Evolutionary conservation across 83 land plant genomes (phyloP).

Genomic region (Picea engelmannii): DNA sequence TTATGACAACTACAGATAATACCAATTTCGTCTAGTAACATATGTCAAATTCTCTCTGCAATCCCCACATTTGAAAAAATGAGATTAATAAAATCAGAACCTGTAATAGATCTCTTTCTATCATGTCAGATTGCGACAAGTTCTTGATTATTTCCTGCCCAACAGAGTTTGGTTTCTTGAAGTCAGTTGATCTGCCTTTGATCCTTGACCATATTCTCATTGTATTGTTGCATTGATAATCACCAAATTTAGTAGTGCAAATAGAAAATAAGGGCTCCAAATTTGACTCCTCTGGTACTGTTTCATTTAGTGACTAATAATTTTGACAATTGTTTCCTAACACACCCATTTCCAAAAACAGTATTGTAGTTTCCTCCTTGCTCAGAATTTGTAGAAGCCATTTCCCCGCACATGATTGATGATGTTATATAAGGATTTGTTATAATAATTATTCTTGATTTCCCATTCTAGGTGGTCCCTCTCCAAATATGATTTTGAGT

Average conservation of each 20-base stretch:
- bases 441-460: background rate
- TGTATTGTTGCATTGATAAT: conserved; percentile 65
- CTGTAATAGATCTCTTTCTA: too few relatives aligned
- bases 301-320: conserved; percentile 51
- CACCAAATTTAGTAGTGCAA: background rate
- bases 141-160: conserved; percentile 49
- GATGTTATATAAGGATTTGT: background rate
- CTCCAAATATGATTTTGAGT: background rate
- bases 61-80: too few relatives aligned
- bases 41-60: too few relatives aligned
- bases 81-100: too few relatives aligned
- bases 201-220: conserved; percentile 82
- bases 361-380: background rate
- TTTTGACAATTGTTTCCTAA: conserved; percentile 50
- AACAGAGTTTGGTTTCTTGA: conserved; percentile 68
- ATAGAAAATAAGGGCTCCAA: background rate
- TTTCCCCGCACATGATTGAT: background rate
- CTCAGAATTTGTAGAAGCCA: conserved; percentile 1
- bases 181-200: conserved; percentile 57
- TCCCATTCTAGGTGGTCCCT: background rate
- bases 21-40: conserved; percentile 68
- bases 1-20: conserved; percentile 92
- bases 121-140: too few relatives aligned
- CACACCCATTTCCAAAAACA: conserved; percentile 35
- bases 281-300: conserved; percentile 54